Base-by-base conservation (phyloP, 2,329 filamentous ascomycete genomes). In the Fusarium sp. region DNA sequence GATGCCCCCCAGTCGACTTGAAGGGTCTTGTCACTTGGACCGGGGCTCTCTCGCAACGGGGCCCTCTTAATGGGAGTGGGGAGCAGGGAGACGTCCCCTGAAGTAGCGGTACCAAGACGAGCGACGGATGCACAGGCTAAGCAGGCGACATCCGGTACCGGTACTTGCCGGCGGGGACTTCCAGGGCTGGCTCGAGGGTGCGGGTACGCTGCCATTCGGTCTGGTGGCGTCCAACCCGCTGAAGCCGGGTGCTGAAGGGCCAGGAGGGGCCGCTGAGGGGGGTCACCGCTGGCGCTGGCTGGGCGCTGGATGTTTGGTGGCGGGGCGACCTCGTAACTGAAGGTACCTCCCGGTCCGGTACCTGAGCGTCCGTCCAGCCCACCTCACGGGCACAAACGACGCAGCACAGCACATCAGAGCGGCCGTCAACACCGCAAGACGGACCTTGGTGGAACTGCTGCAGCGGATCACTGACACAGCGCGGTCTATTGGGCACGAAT, bases 251-350 rank as follows among this genome's bases (percentile, higher is more conserved):
- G 56, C 51, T 58, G 51, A 33, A 60, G 55, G 38, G 51, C 33
- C 31, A 54, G 61, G 64, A 69, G 66, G 67, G 56, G 62, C 54
- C 67, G 58, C 62, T 54, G 67, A 44, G 50, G 55, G 54, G 38
- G 65, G 63, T 49, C 53, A 56, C 56, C 57, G 46, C 46, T 54
- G 50, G 57, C 64, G 51, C 55, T 66, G 53, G 44, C 33, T 60
- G 63, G 55, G 58, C 34, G 58, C 68, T 66, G 53, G 57, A 40
- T 36, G 53, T 64, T 68, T 65, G 50, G 51, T 60, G 61, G 68
- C 55, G 68, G 68, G 68, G 65, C 65, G 55, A 69, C 60, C 68
- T 71, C 69, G 69, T 71, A 71, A 71, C 40, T 58, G 63, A 50
- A 27, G 55, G 49, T 61, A 66, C 61, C 23, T 54, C 59, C 25